These are phyloP conservation scores for Canariomyces notabilis DNA, from an alignment of 2,329 filamentous ascomycete genomes.

Conservation along the genomic window DNA sequence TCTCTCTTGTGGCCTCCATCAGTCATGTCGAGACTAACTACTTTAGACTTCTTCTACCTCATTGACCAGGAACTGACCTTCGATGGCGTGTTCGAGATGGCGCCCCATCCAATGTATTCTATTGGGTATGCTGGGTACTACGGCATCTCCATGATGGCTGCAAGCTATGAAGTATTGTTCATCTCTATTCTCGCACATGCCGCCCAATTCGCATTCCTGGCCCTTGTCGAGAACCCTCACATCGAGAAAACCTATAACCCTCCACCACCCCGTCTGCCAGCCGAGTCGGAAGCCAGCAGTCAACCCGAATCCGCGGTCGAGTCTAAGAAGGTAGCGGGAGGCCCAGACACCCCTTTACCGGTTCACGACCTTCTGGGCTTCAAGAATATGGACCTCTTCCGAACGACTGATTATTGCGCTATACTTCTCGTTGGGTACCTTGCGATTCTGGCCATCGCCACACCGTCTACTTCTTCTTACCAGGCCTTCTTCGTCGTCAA, in stretches of 20 bases:
- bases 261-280: constrained; percentile 65
- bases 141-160: constrained; percentile 95
- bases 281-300: constrained; percentile 28
- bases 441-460: constrained; percentile 65
- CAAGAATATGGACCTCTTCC: constrained; percentile 80
- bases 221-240: constrained; percentile 90
- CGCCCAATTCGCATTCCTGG: constrained; percentile 89
- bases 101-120: constrained; percentile 97
- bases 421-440: constrained; percentile 73
- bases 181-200: constrained; percentile 94
- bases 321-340: constrained; percentile 5
- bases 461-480: constrained; percentile 69
- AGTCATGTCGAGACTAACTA: constrained; percentile 8
- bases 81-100: constrained; percentile 98
- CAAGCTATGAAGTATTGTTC: constrained; percentile 94
- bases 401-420: constrained; percentile 77
- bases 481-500: constrained; percentile 77
- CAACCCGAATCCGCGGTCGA: constrained; percentile 17
- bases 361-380: constrained; percentile 82
- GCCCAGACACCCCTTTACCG: constrained; percentile 48
- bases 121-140: constrained; percentile 98
- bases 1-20: neutral
- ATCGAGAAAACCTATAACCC: constrained; percentile 98
- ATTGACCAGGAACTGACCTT: constrained; percentile 97
- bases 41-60: constrained; percentile 86